Base-by-base conservation (phyloP, 2,329 filamentous ascomycete species). In the Ophiostoma ulmi region DNA sequence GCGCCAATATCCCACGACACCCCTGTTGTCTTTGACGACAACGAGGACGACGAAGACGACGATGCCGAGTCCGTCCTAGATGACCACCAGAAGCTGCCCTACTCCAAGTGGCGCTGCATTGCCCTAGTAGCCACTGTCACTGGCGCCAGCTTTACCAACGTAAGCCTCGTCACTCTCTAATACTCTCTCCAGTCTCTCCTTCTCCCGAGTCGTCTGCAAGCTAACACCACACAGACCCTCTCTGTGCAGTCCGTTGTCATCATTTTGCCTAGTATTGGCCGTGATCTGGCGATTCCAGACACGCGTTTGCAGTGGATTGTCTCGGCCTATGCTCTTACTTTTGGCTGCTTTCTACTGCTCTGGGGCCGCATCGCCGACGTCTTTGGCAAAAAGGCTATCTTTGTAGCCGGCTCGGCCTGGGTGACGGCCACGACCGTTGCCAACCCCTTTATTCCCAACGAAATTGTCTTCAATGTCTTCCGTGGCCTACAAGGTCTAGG, bases 361-460 rank as follows among this genome's bases (percentile, higher is more conserved):
- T 91, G 88, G 88, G 89, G 88, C 36, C 83, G 88, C 26, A 83
- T 91, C 31, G 89, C 86, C 70, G 88, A 91, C 76, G 83, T 91
- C 64, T 90, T 88, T 73, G 88, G 88, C 70, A 89, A 89, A 76
- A 83, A 88, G 10, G 80, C 84, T 64, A 88, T 91, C 73, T 91
- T 91, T 77, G 82, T 91, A 38, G 81, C 81, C 72, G 89, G 88
- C 0, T 88, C 87, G 1, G 82, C 85, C 7, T 91, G 88, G 84
- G 84, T 91, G 7, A 85, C 88, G 0, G 77, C 83, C 1, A 84
- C 85, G 0, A 86, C 86, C 2, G 81, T 88, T 5, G 80, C 84
- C 14, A 88, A 88, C 72, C 88, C 90, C 0, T 90, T 91, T 75
- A 77, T 90, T 17, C 84, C 84, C 0, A 87, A 87, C 72, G 90